Evolutionary conservation across 2,329 filamentous ascomycete species (phyloP), one percentile per base, ranked within the genome.

Genomic region (Rutstroemia sp.): DNA sequence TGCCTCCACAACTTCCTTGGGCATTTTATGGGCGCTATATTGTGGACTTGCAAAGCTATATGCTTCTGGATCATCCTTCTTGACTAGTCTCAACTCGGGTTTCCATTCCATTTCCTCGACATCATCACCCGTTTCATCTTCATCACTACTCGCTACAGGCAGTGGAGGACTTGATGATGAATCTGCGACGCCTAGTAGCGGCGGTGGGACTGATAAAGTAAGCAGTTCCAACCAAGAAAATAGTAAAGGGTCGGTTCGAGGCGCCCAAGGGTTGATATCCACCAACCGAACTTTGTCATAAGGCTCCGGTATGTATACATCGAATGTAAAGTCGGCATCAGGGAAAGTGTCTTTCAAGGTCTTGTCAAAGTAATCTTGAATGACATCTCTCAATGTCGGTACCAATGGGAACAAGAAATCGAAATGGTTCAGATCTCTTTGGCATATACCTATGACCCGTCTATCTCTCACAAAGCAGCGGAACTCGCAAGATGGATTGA

Each of bases 181-280:
- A 16, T 68, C 66, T 12, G 68, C 74, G 57, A 71, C 73, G 0
- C 82, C 82, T 27, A 84, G 74, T 16, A 84, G 69, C 1, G 81
- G 80, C 45, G 73, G 70, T 1, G 82, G 79, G 8, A 88, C 82
- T 38, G 84, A 77, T 74, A 89, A 80, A 0, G 81, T 83, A 57
- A 97, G 75, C 42, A 99, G 77, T 73, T 97, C 92, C 59, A 87
- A 70, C 94, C 94, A 99, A 45, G 84, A 86, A 69, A 96, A 99
- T 1, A 96, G 76, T 46, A 97, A 72, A 4, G 89, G 87, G 73
- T 99, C 94, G 0, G 94, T 99, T 58, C 89, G 78, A 44, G 84
- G 81, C 1, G 92, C 92, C 89, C 92, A 99, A 0, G 94, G 90
- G 67, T 97, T 97, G 67, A 99, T 88, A 69, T 99, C 94, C 49